These are phyloP conservation scores for Plectranthus barbatus DNA, from an alignment of 257 asterid genomes.

Conservation along the genomic window DNA sequence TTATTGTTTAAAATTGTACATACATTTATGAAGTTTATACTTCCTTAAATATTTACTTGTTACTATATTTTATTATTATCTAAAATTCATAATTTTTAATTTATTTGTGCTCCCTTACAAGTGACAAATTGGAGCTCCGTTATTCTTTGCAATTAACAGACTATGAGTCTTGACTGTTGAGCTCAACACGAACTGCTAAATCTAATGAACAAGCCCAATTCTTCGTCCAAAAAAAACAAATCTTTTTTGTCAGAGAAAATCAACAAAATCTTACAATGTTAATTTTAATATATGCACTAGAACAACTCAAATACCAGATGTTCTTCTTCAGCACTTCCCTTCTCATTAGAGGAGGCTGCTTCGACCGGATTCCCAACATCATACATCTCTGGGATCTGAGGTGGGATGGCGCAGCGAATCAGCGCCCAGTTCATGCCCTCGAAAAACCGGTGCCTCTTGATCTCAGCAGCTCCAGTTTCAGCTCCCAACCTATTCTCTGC, in stretches of 20 bases:
- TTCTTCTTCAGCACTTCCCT: conserved; percentile 21
- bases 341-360: background rate
- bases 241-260: background rate
- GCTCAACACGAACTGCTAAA: too few species aligned
- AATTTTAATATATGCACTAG: conserved; percentile 5
- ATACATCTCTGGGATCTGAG: conserved; percentile 43
- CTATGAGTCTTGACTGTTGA: too few species aligned
- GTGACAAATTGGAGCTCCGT: too few species aligned
- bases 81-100: too few species aligned
- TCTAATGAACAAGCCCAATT: too few species aligned
- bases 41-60: too few species aligned
- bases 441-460: conserved; percentile 58
- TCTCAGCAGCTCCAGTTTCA: conserved; percentile 72
- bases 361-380: conserved; percentile 22
- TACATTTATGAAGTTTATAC: too few species aligned
- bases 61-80: too few species aligned
- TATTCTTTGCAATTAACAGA: too few species aligned
- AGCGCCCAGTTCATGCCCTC: conserved; percentile 65
- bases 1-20: too few species aligned
- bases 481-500: conserved; percentile 53
- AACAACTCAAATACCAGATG: conserved; percentile 35
- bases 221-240: too few species aligned
- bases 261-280: background rate
- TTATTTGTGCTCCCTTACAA: too few species aligned
- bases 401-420: conserved; percentile 60